These are phyloP conservation scores for Platanus orientalis DNA, from an alignment of 164 flowering plant species.

Conservation along the genomic window DNA sequence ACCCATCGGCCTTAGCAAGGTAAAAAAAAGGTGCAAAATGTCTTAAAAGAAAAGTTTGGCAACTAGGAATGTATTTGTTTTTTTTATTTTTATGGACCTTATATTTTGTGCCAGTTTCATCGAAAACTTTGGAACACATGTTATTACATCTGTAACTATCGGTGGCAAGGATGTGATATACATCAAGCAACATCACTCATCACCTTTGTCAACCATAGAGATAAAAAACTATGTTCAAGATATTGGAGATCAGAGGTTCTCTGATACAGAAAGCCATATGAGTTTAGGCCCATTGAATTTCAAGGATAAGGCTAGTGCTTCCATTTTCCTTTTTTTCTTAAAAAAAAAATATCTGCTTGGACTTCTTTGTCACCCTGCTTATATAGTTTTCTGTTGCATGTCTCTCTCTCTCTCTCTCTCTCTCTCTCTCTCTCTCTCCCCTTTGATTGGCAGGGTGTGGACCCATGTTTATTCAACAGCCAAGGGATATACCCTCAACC, in stretches of 20 bases:
- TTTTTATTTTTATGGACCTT: neutral
- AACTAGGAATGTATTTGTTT: neutral
- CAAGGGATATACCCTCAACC: slow-evolving; percentile 90
- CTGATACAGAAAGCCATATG: slow-evolving; percentile 36
- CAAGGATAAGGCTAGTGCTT: slow-evolving; percentile 70
- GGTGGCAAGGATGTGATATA: slow-evolving; percentile 86
- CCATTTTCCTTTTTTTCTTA: slow-evolving; percentile 9
- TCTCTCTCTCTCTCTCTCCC: neutral
- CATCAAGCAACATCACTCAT: slow-evolving; percentile 65
- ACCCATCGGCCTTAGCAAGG: slow-evolving; percentile 75
- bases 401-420: neutral
- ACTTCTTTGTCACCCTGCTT: slow-evolving; percentile 1
- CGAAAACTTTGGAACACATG: slow-evolving; percentile 84
- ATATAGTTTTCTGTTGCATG: neutral
- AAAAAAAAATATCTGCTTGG: neutral
- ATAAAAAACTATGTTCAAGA: slow-evolving; percentile 69
- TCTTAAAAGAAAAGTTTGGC: neutral
- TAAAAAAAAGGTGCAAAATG: slow-evolving; percentile 13
- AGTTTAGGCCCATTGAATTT: slow-evolving; percentile 51
- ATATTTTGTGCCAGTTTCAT: slow-evolving; percentile 53
- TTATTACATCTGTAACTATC: slow-evolving; percentile 67
- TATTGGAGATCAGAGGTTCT: slow-evolving; percentile 70
- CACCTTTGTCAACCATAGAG: slow-evolving; percentile 59
- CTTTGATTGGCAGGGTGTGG: slow-evolving; percentile 40
- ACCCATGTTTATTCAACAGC: slow-evolving; percentile 54